Percentiles rank a stretch among this genome's conserved stretches.
phyloP scores from a whole-genome alignment of 2,329 filamentous ascomycete species.

The Coniochaeta ligniaria region DNA sequence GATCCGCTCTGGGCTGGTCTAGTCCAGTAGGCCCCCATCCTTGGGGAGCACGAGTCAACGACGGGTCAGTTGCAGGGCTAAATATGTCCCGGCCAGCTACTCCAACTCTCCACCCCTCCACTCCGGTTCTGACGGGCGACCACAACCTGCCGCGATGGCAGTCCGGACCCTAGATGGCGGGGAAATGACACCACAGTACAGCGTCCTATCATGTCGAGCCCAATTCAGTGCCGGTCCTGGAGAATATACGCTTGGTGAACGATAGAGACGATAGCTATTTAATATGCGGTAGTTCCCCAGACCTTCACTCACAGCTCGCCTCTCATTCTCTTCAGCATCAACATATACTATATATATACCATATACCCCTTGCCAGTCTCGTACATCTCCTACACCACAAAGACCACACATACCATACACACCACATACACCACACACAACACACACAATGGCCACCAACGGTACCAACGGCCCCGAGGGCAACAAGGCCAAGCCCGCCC shows the following conservation, averaged over 20 bases:
- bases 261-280: not conserved
- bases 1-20: not conserved
- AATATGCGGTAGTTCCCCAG: not conserved
- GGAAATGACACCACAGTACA: conserved; percentile 14
- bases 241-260: not conserved
- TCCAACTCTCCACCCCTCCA: conserved; percentile 15
- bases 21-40: no score
- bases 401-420: not conserved
- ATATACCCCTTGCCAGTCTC: not conserved
- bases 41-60: no score
- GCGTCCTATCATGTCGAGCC: conserved; percentile 12
- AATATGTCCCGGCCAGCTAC: conserved; percentile 17
- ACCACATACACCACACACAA: not conserved
- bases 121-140: conserved; percentile 9
- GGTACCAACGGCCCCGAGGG: conserved; percentile 19
- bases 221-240: conserved; percentile 6
- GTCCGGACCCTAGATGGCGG: conserved; percentile 16
- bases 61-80: conserved; percentile 12
- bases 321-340: not conserved
- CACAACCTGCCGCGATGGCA: conserved; percentile 15
- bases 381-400: not conserved
- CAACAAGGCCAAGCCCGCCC: conserved; percentile 19
- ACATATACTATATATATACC: conserved; percentile 1
- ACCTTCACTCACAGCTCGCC: not conserved
- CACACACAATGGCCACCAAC: conserved; percentile 14